Evolutionary conservation across 176 grass and related monocot genomes (phyloP).

Genomic region (Guadua angustifolia): DNA sequence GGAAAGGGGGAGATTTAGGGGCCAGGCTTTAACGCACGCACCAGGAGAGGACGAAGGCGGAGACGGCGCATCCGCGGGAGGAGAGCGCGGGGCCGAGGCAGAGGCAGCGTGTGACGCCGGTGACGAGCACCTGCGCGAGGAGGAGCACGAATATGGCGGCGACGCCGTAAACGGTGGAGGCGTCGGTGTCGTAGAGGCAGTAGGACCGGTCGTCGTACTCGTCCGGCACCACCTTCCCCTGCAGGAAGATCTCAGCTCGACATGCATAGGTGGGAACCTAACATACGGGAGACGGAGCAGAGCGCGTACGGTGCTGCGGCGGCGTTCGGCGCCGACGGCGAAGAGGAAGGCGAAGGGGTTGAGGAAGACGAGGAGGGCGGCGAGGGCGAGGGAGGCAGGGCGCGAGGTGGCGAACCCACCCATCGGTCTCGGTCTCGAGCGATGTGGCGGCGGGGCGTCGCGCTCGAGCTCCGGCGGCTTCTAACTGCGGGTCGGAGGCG

Average conservation of each 20-base stretch:
- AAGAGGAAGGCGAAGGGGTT: constrained; percentile 80
- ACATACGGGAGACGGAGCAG: no score
- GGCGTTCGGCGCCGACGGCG: constrained; percentile 86
- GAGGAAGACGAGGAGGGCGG: constrained; percentile 53
- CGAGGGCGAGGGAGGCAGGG: constrained; percentile 56
- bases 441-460: not conserved
- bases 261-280: not conserved
- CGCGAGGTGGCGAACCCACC: constrained; percentile 46
- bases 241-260: not conserved
- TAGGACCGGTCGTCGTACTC: constrained; percentile 84
- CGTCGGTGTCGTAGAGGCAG: constrained; percentile 81
- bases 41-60: constrained; percentile 75
- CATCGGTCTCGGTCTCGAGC: constrained; percentile 20
- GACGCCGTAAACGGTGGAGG: constrained; percentile 86
- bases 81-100: constrained; percentile 65
- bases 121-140: constrained; percentile 56
- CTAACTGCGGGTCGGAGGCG: not conserved
- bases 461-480: constrained; percentile 4
- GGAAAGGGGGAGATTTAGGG: not conserved
- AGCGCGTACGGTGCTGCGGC: constrained; percentile 73
- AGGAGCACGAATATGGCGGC: constrained; percentile 82
- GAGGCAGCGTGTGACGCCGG: constrained; percentile 72
- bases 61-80: constrained; percentile 61
- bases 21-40: constrained; percentile 47
- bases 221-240: constrained; percentile 93